phyloP scores from a whole-genome alignment of 345 rosid species.

The Barbarea vulgaris region DNA sequence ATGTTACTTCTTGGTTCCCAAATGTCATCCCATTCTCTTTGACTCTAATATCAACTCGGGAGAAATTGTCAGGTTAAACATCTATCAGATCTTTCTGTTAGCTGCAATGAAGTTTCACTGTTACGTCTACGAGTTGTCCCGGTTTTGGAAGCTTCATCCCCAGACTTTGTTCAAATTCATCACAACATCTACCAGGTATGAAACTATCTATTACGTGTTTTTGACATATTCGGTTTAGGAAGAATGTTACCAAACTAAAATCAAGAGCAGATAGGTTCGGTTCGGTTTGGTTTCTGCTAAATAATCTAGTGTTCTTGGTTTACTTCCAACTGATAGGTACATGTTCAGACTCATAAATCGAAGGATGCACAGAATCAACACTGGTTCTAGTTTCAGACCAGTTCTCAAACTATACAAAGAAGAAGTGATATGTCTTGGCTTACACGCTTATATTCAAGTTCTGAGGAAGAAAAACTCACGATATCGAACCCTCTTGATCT shows the following conservation, averaged over 20 bases:
- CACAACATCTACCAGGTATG: constrained; percentile 60
- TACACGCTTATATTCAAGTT: constrained; percentile 61
- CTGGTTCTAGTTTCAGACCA: constrained; percentile 40
- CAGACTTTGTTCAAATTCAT: constrained; percentile 45
- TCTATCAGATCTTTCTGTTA: constrained; percentile 76
- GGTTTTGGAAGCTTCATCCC: constrained; percentile 52
- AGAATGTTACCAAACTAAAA: background rate
- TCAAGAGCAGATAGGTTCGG: background rate
- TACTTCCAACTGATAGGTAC: constrained; percentile 47
- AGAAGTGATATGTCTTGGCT: constrained; percentile 85
- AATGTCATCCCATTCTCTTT: constrained; percentile 77
- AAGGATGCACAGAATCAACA: constrained; percentile 47
- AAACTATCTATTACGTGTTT: background rate
- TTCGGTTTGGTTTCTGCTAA: background rate
- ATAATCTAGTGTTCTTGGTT: constrained; percentile 1
- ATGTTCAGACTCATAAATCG: constrained; percentile 53
- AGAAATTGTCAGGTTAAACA: constrained; percentile 66
- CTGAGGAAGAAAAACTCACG: constrained; percentile 65
- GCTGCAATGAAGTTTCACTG: constrained; percentile 89
- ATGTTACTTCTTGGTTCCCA: constrained; percentile 61
- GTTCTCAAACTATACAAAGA: constrained; percentile 46
- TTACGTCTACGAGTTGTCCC: constrained; percentile 55
- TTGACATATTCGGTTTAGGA: background rate
- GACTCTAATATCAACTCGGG: constrained; percentile 80
- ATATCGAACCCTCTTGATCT: constrained; percentile 49